Conservation (phyloP, 495 filamentous ascomycete species). For the Penicillium coffeae region DNA sequence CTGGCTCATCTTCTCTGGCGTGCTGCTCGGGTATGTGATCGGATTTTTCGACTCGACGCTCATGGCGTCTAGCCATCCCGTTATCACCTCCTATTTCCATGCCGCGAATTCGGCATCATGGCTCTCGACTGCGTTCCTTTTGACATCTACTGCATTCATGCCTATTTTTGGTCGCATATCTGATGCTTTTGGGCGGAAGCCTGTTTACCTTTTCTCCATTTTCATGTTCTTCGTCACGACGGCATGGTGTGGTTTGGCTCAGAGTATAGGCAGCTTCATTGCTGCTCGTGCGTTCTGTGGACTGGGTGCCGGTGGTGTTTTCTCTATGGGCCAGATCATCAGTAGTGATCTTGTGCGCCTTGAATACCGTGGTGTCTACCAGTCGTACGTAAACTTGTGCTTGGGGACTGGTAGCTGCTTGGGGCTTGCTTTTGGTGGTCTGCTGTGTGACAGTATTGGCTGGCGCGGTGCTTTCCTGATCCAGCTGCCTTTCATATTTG, state of each 20-base stretch:
- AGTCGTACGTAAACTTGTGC: constrained; percentile 71
- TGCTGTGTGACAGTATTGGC: constrained; percentile 67
- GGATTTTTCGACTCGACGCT: constrained; percentile 71
- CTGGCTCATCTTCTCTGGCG: constrained; percentile 50
- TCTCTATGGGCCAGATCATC: constrained; percentile 69
- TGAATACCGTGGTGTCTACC: constrained; percentile 68
- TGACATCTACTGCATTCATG: constrained; percentile 73
- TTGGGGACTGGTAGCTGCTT: constrained; percentile 60
- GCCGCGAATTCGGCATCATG: constrained; percentile 73
- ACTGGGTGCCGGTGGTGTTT: constrained; percentile 68
- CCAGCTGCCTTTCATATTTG: constrained; percentile 61
- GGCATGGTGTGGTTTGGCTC: constrained; percentile 67
- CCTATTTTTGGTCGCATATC: constrained; percentile 69
- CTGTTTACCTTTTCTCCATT: constrained; percentile 62
- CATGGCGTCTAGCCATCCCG: constrained; percentile 78
- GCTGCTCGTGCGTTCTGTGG: constrained; percentile 69
- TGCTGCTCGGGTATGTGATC: constrained; percentile 47
- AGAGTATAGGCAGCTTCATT: constrained; percentile 69
- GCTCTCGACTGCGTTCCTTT: constrained; percentile 73
- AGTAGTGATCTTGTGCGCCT: constrained; percentile 72
- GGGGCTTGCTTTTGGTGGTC: constrained; percentile 69
- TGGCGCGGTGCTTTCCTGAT: constrained; percentile 70
- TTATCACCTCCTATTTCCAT: constrained; percentile 75
- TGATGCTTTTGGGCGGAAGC: constrained; percentile 68
- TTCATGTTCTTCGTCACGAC: constrained; percentile 63